These are phyloP conservation scores for Aspergillus chevalieri DNA, from an alignment of 2,329 filamentous ascomycete genomes.

Conservation along the genomic window DNA sequence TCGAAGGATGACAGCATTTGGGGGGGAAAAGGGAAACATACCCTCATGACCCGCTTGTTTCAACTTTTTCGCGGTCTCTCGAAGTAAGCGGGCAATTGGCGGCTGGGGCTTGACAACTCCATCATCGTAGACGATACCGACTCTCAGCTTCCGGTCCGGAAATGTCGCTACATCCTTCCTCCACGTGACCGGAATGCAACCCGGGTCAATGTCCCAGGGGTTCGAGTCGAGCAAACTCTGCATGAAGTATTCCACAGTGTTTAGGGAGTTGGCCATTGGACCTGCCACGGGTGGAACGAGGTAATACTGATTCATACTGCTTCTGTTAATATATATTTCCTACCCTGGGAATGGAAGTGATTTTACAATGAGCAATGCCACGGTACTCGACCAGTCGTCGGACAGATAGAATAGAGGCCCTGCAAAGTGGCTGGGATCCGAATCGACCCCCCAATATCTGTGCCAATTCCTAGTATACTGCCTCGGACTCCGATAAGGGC, in stretches of 20 bases:
- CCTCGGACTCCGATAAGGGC: slow-evolving; percentile 46
- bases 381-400: slow-evolving; percentile 24
- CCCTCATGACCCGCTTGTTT: slow-evolving; percentile 51
- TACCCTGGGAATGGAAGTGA: neutral
- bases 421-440: slow-evolving; percentile 48
- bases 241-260: slow-evolving; percentile 25
- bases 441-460: slow-evolving; percentile 51
- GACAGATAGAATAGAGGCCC: slow-evolving; percentile 41
- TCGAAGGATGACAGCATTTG: neutral
- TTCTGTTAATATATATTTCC: slow-evolving; percentile 26
- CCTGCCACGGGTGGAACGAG: slow-evolving; percentile 23
- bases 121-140: slow-evolving; percentile 56
- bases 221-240: slow-evolving; percentile 13
- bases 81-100: slow-evolving; percentile 52
- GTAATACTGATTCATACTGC: slow-evolving; percentile 32
- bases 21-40: slow-evolving; percentile 1
- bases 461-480: slow-evolving; percentile 47
- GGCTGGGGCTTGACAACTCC: slow-evolving; percentile 56
- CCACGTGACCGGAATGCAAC: slow-evolving; percentile 31
- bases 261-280: slow-evolving; percentile 19
- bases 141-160: slow-evolving; percentile 45
- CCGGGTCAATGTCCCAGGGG: slow-evolving; percentile 32
- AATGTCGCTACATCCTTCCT: slow-evolving; percentile 17
- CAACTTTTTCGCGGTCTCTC: slow-evolving; percentile 45
- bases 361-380: slow-evolving; percentile 20